Percentiles rank a stretch among this genome's conserved stretches.
Evolutionary conservation across 371 early-diverging fungal genomes (phyloP).

Genomic region (Mortierella sp.): DNA sequence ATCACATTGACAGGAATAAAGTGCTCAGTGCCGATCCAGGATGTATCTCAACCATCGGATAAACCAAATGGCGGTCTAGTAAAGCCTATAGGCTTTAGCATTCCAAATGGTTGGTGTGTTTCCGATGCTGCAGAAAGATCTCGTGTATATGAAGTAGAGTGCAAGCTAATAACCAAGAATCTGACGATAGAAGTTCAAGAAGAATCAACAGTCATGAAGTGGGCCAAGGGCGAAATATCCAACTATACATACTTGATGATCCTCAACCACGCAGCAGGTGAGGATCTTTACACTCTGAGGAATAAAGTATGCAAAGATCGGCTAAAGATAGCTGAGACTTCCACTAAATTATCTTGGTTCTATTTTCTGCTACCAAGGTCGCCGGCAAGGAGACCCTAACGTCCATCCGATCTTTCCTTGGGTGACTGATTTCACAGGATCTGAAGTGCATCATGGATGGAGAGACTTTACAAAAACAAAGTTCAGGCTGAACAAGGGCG

Average conservation of each 20-base stretch:
- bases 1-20: conserved; percentile 71
- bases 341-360: not conserved
- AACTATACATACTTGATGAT: conserved; percentile 89
- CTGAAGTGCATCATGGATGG: conserved; percentile 67
- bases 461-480: conserved; percentile 77
- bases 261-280: conserved; percentile 82
- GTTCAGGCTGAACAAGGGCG: conserved; percentile 81
- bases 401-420: conserved; percentile 83
- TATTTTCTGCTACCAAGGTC: conserved; percentile 54
- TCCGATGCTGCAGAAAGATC: not conserved
- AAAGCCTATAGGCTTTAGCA: not conserved
- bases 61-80: not conserved
- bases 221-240: conserved; percentile 82
- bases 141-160: not conserved
- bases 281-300: conserved; percentile 10
- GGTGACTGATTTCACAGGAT: conserved; percentile 77
- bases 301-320: conserved; percentile 1
- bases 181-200: conserved; percentile 60
- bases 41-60: not conserved
- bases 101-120: conserved; percentile 30
- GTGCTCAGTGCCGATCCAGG: conserved; percentile 56
- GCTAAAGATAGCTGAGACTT: not conserved
- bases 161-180: not conserved
- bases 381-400: conserved; percentile 76
- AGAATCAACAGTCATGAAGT: conserved; percentile 72